phyloP scores from a whole-genome alignment of 768 basidiomycete genomes.

The Pisolithus microcarpus region DNA sequence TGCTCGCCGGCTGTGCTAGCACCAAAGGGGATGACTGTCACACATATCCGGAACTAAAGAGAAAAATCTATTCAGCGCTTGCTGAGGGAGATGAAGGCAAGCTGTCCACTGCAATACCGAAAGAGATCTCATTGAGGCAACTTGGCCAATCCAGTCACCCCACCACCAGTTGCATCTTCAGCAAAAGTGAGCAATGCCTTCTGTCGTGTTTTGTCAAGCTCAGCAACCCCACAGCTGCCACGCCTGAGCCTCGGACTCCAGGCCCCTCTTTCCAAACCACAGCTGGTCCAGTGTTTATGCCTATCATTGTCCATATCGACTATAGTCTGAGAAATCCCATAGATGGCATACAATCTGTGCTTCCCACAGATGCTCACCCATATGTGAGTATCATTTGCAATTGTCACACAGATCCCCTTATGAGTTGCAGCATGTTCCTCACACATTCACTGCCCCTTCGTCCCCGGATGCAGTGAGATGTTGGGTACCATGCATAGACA shows the following conservation, averaged over 20 bases:
- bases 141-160: constrained; percentile 39
- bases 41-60: constrained; percentile 87
- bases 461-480: constrained; percentile 86
- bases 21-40: constrained; percentile 85
- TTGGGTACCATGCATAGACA: constrained; percentile 98
- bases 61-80: constrained; percentile 83
- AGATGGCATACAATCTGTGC: constrained; percentile 79
- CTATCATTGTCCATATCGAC: constrained; percentile 67
- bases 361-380: constrained; percentile 76
- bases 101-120: constrained; percentile 80
- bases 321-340: constrained; percentile 79
- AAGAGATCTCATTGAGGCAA: constrained; percentile 59
- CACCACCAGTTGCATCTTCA: constrained; percentile 35
- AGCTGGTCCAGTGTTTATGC: constrained; percentile 57
- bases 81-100: constrained; percentile 94
- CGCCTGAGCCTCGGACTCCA: constrained; percentile 78
- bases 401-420: constrained; percentile 10
- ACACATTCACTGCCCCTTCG: constrained; percentile 84
- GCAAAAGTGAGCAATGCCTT: constrained; percentile 45
- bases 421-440: constrained; percentile 70
- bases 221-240: constrained; percentile 43
- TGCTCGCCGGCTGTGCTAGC: constrained; percentile 77
- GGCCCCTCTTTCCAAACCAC: constrained; percentile 30
- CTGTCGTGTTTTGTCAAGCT: background rate
- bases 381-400: constrained; percentile 49